A percentile compares a stretch with the other conserved stretches of the same genome.
These are phyloP conservation scores for Teratosphaeria viscida DNA, from an alignment of 2,329 filamentous ascomycete genomes.

Conservation along the genomic window DNA sequence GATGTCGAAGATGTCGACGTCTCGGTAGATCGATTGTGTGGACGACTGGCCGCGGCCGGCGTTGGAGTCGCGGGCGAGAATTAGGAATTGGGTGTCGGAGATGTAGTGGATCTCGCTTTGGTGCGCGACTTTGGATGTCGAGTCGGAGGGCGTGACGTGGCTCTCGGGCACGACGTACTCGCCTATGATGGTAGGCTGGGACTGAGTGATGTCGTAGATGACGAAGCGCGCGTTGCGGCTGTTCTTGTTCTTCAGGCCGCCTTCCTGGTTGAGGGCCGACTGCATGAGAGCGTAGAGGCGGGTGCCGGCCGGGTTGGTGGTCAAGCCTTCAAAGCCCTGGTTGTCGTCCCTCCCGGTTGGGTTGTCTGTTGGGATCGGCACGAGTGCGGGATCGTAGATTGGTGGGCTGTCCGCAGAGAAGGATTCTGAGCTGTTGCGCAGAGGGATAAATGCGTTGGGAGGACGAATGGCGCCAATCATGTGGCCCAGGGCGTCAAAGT, in stretches of 20 bases:
- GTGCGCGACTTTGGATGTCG: constrained; percentile 44
- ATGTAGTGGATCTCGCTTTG: constrained; percentile 61
- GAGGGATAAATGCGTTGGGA: constrained; percentile 53
- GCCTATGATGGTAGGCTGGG: constrained; percentile 36
- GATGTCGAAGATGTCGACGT: constrained; percentile 60
- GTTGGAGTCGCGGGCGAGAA: constrained; percentile 53
- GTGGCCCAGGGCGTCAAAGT: constrained; percentile 47
- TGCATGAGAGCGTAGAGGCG: constrained; percentile 57
- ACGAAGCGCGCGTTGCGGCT: constrained; percentile 52
- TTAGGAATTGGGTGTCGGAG: constrained; percentile 52
- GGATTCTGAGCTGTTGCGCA: constrained; percentile 48
- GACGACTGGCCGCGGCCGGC: constrained; percentile 48
- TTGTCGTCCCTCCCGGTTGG: constrained; percentile 58
- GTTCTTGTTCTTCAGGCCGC: constrained; percentile 44
- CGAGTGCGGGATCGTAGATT: constrained; percentile 42
- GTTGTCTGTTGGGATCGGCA: constrained; percentile 46
- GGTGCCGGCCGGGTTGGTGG: constrained; percentile 51
- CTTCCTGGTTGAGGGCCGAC: constrained; percentile 53
- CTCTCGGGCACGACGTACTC: constrained; percentile 56
- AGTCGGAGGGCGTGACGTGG: constrained; percentile 40
- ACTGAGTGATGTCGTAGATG: constrained; percentile 49
- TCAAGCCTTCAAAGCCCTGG: constrained; percentile 64
- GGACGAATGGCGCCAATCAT: constrained; percentile 56
- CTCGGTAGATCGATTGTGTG: constrained; percentile 49
- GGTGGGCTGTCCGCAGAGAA: constrained; percentile 57